Percentiles rank a stretch among this genome's conserved stretches.
phyloP scores from a whole-genome alignment of 306 rosid species.

The Cajanus cajan region DNA sequence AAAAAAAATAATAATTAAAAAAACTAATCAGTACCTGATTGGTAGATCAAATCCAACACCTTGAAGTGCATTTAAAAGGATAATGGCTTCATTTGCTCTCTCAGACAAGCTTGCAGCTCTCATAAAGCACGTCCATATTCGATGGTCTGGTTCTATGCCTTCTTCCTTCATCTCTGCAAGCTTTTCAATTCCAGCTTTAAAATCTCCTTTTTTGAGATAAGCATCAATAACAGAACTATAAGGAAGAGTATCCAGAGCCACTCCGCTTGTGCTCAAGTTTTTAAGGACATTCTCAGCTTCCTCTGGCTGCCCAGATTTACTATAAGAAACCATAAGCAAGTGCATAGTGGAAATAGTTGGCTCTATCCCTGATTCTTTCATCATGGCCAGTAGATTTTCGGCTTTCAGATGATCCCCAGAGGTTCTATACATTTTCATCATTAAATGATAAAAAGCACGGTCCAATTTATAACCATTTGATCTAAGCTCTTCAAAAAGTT shows the following conservation, averaged over 20 bases:
- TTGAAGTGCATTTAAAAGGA: conserved; percentile 65
- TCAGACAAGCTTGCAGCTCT: conserved; percentile 86
- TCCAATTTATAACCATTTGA: conserved; percentile 63
- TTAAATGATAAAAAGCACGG: conserved; percentile 85
- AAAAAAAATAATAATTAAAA: neutral
- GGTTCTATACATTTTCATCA: conserved; percentile 87
- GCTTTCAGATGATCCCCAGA: conserved; percentile 79
- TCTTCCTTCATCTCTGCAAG: conserved; percentile 67
- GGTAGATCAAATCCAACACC: conserved; percentile 78
- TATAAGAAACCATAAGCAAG: conserved; percentile 87
- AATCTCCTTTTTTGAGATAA: conserved; percentile 73
- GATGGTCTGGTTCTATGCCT: conserved; percentile 77
- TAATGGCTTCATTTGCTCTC: conserved; percentile 48
- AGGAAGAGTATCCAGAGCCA: conserved; percentile 69
- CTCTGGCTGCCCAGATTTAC: conserved; percentile 81
- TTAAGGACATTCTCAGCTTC: conserved; percentile 90
- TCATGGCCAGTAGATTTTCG: conserved; percentile 63
- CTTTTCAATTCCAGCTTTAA: conserved; percentile 61
- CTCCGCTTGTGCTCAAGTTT: conserved; percentile 62
- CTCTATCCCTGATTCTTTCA: conserved; percentile 87
- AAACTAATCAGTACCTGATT: conserved; percentile 55
- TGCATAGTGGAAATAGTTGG: conserved; percentile 93
- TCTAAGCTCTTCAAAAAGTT: conserved; percentile 86
- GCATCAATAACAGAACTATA: conserved; percentile 87
- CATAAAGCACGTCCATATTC: conserved; percentile 95